Base-by-base conservation (phyloP, 768 basidiomycete genomes). In the Calocybe gangraenosa region DNA sequence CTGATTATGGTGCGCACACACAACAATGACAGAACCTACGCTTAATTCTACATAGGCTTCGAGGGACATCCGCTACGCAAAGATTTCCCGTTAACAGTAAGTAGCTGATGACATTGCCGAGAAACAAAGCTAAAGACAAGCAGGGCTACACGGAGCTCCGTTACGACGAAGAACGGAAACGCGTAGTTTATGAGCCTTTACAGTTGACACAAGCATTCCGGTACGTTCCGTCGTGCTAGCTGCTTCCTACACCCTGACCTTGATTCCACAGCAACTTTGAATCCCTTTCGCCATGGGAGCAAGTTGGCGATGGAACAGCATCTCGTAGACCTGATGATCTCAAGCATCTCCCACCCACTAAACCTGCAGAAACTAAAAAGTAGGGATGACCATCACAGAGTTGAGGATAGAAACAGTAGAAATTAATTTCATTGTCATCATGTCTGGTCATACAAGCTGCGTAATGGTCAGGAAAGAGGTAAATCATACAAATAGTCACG, bases 91-190 rank as follows among this genome's bases (percentile, higher is more conserved):
- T 67, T 99, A 56, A 96, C 93, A 7, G 94, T 92, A 61, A 55
- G 83, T 69, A 18, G 11, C 49, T 22, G 37, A 52, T 15, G 1
- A 19, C 14, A 23, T 52, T 28, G 7, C 34, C 17, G 5, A 14
- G 14, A 35, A 35, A n/a, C n/a, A n/a, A 14, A 35, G 25, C 25
- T 28, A 18, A 35, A n/a, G 6, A 35, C n/a, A n/a, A 14, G 10
- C 57, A 96, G 93, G 96, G 96, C n/a, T 99, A 98, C 66, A 92
- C 92, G 7, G 96, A 99, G 66, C 78, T 98, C 32, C 87, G 96
- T 33, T 99, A 98, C 59, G 94, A 97, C 56, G 96, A 98, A 68
- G 93, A 95, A 69, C 81, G 87, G 58, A 97, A 97, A 68, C 88
- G 94, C 31, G 92, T 97, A 44, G 92, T 96, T 28, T 96, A 97